Percentiles rank a stretch among this genome's conserved stretches.
These are phyloP conservation scores for Vitis riparia DNA, from an alignment of 164 flowering plant species.

Conservation along the genomic window DNA sequence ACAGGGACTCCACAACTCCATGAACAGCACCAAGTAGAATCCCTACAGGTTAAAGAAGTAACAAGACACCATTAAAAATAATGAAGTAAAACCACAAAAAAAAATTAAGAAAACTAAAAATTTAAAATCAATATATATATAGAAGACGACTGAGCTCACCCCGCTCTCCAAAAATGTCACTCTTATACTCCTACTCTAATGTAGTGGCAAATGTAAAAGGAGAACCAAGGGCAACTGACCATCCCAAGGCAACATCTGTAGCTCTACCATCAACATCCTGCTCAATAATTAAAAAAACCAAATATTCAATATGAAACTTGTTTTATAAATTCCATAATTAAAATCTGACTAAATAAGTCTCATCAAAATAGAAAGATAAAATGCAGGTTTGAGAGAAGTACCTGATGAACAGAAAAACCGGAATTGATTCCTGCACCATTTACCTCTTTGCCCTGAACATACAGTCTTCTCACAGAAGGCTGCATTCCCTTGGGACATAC, in stretches of 20 bases:
- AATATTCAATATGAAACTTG: too few species aligned
- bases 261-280: constrained; percentile 98
- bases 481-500: constrained; percentile 99
- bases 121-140: too few species aligned
- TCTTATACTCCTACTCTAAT: constrained; percentile 89
- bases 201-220: constrained; percentile 99
- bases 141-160: constrained; percentile 35
- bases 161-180: constrained; percentile 97
- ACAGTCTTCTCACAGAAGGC: constrained; percentile 92
- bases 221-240: constrained; percentile 97
- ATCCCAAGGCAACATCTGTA: constrained; percentile 87
- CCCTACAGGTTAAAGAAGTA: constrained; percentile 38
- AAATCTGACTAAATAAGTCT: too few species aligned
- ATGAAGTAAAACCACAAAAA: background rate
- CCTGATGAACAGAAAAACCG: constrained; percentile 96
- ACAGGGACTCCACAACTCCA: constrained; percentile 90
- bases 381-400: constrained; percentile 15
- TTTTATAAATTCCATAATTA: too few species aligned
- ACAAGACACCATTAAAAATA: background rate
- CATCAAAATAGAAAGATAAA: background rate
- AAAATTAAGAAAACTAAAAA: background rate
- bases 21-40: constrained; percentile 97
- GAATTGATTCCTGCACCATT: constrained; percentile 97
- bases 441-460: constrained; percentile 89
- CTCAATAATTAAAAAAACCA: background rate